These are phyloP conservation scores for Tetrahymena elliotti DNA, from an alignment of 73 alveolate genomes.

Conservation along the genomic window DNA sequence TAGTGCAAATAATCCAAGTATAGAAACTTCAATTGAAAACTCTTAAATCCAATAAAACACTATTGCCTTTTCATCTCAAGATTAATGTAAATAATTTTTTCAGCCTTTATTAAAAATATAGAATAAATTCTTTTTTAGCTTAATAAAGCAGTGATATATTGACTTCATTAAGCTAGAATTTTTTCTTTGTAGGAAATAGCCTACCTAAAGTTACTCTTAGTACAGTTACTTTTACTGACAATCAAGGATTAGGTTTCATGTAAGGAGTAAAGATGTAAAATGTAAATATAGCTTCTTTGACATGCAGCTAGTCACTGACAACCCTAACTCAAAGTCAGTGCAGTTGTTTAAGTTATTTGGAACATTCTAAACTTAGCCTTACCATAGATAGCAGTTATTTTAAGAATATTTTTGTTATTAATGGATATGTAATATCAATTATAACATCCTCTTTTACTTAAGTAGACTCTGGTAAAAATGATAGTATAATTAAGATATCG, in stretches of 20 bases:
- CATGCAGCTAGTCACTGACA: background rate
- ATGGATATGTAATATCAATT: background rate
- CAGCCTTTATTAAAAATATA: too few species aligned
- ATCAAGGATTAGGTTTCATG: background rate
- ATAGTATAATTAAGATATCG: background rate
- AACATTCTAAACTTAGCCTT: background rate
- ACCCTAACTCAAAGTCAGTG: background rate
- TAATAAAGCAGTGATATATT: background rate
- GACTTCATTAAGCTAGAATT: background rate
- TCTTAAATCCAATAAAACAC: background rate
- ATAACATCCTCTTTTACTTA: background rate
- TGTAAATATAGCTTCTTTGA: background rate
- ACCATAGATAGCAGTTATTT: background rate
- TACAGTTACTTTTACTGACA: background rate
- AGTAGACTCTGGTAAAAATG: background rate
- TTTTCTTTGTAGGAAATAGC: background rate
- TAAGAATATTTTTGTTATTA: background rate
- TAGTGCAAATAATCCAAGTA: background rate
- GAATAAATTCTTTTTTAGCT: background rate
- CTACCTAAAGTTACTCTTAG: background rate
- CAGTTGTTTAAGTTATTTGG: background rate
- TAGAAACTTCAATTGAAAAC: too few species aligned
- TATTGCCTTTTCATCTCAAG: background rate
- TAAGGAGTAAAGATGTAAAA: background rate
- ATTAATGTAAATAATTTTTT: background rate